Base-by-base conservation (phyloP, 1,139 yeast genomes). In the Pichia terricola region DNA sequence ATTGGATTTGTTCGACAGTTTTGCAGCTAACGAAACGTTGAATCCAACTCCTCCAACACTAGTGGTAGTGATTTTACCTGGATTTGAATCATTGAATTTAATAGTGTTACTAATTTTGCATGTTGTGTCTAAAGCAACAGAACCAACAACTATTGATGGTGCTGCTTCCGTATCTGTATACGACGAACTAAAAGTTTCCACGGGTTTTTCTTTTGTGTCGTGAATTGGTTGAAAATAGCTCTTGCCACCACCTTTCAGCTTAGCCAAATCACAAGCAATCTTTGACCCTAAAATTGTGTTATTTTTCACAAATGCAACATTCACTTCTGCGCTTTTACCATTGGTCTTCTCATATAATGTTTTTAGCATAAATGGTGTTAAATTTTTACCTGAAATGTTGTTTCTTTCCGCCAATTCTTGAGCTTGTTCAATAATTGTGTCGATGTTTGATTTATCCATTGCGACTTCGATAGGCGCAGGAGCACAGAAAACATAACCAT, bases 11-110 rank as follows among this genome's bases (percentile, higher is more conserved):
- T 48, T 41, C 2, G 50, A 44, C 34, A 43, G 41, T 9, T 59
- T 51, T 4, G 56, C 53, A 0, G 94, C 91, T 25, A 75, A 57
- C 0, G 85, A 78, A 22, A 86, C 78, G 55, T 87, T 88, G 56
- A 74, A 80, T 0, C 87, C 96, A 1, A 87, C 96, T 0, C 96
- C 96, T 0, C 96, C 96, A 8, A 85, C 60, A 0, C 83, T 70
- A 5, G 79, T 69, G 2, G 62, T 54, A 1, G 77, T 70, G 1
- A 48, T 43, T 1, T 54, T 58, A 0, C 94, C 91, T 0, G 94
- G 91, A 50, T 83, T 83, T 1, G 95, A 86, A 45, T 91, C 94
- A 4, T 67, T 65, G 52, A 74, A 53, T 26, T 63, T 58, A 22
- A 65, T 55, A 1, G 60, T 56, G 0, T 60, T 50, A 0, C 51